Percentiles rank a stretch among this genome's conserved stretches.
Evolutionary conservation across 352 stramenopile species (phyloP).

Genomic region (Pythium dissimile): DNA sequence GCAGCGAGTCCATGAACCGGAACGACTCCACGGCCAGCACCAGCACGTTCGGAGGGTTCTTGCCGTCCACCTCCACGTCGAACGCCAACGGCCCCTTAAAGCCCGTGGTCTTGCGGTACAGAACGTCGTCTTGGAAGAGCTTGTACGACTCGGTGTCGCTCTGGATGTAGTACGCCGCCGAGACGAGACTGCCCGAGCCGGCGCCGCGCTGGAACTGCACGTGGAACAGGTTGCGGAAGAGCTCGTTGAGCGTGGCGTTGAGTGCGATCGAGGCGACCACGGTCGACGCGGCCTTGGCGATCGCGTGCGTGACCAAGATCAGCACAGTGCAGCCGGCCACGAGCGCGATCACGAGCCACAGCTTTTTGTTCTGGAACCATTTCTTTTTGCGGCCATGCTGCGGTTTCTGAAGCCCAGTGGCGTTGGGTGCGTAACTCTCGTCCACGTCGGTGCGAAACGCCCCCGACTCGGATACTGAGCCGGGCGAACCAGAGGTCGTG

Average conservation of each 20-base stretch:
- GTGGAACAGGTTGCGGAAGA: slow-evolving; percentile 11
- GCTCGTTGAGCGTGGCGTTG: slow-evolving; percentile 20
- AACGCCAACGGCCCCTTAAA: slow-evolving; percentile 43
- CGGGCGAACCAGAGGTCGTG: background rate
- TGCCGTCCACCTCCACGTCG: slow-evolving; percentile 28
- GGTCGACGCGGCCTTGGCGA: slow-evolving; percentile 4
- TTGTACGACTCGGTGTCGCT: slow-evolving; percentile 36
- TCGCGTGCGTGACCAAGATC: background rate
- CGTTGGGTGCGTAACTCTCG: background rate
- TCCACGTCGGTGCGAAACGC: background rate
- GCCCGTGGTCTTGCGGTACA: slow-evolving; percentile 32
- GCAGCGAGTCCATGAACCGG: slow-evolving; percentile 45
- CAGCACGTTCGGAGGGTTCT: slow-evolving; percentile 43
- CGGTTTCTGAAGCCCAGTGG: background rate
- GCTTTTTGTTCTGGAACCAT: slow-evolving; percentile 21
- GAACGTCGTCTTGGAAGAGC: slow-evolving; percentile 28
- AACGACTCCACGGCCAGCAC: slow-evolving; percentile 53
- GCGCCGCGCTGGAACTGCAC: slow-evolving; percentile 3
- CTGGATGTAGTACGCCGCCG: slow-evolving; percentile 28
- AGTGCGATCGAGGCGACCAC: slow-evolving; percentile 12
- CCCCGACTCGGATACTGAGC: background rate
- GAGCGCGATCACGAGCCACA: background rate
- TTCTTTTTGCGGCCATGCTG: slow-evolving; percentile 15
- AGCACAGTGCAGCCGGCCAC: background rate
- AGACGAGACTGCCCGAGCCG: background rate